Conservation (phyloP, 2,329 filamentous ascomycete genomes). For the Fusarium illudens region DNA sequence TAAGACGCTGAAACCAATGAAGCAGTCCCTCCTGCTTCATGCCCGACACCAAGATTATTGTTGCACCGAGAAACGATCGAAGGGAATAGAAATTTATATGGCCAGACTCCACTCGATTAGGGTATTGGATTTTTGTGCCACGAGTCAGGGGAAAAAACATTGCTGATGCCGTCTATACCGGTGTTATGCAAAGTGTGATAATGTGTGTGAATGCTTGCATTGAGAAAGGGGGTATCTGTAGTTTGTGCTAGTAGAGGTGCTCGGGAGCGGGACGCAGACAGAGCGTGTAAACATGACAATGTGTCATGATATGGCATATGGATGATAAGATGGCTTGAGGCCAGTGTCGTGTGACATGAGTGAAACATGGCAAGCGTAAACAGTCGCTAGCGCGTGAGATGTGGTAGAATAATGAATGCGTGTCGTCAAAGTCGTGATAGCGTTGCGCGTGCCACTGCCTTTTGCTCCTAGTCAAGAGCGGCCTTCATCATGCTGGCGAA, state of each 20-base stretch:
- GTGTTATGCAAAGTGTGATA: slow-evolving; percentile 31
- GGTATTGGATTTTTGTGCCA: slow-evolving; percentile 20
- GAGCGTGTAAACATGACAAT: slow-evolving; percentile 1
- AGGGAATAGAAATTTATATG: neutral
- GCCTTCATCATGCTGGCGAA: slow-evolving; percentile 34
- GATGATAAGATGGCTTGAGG: neutral
- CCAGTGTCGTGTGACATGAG: slow-evolving; percentile 2
- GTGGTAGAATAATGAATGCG: slow-evolving; percentile 27
- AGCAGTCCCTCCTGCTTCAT: slow-evolving; percentile 13
- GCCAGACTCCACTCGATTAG: slow-evolving; percentile 8
- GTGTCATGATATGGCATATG: slow-evolving; percentile 1
- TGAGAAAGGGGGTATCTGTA: slow-evolving; percentile 33
- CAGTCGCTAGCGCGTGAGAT: slow-evolving; percentile 14
- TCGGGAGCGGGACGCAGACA: slow-evolving; percentile 4
- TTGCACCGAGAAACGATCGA: slow-evolving; percentile 7
- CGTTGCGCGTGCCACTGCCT: slow-evolving; percentile 25
- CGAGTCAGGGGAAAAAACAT: slow-evolving; percentile 16
- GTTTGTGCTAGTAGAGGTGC: slow-evolving; percentile 16
- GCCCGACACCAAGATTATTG: slow-evolving; percentile 16
- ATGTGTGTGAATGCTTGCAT: slow-evolving; percentile 29
- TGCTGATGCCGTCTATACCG: slow-evolving; percentile 29
- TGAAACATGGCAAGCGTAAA: slow-evolving; percentile 32
- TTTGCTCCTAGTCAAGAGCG: neutral
- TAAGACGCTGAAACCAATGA: neutral
- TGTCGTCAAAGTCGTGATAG: slow-evolving; percentile 34